Base-by-base conservation (phyloP, 1,139 yeast genomes). In the Tardiomyces blankii region DNA sequence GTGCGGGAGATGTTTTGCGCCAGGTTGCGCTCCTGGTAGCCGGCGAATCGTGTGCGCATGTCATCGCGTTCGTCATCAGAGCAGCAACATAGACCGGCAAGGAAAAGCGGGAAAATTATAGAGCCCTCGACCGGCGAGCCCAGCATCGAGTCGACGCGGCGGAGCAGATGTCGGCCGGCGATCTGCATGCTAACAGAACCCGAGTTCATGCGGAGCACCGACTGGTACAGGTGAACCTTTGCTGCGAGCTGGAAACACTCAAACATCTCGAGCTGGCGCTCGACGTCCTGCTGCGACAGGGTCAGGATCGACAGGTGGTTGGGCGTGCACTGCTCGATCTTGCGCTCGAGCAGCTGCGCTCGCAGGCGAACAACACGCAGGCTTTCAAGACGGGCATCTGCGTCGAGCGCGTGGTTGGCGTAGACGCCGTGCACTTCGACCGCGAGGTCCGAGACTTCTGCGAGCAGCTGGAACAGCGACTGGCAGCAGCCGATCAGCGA, bases 401-500 rank as follows among this genome's bases (percentile, higher is more conserved):
- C 8, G 13, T 33, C 13, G 9, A 28, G 14, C 19, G 16, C 44
- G 28, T 11, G 33, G 16, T 12, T 23, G 9, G 42, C 39, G 14
- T 39, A 39, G 3, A 50, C 35, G 6, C 42, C 46, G 39, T 59
- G 58, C 12, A 60, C 71, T 49, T 74, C 78, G 49, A 73, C 74
- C 2, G 82, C 78, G 49, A 83, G 64, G 14, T 77, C 75, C 35
- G 79, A 78, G 38, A 84, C 80, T 49, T 82, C 84, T 9, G 89
- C 91, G 49, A 85, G 70, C 16, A 80, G 66, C 39, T 74, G 69
- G 58, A 78, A 81, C 23, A 85, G 64, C 3, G 80, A 80, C 53
- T 83, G 79, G 32, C 86, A 80, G 27, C 84, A 74, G 1, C 93
- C 93, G 49, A 82, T 74, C 43, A 84, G 66, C 0, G 94, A 86